phyloP scores from a whole-genome alignment of 2,329 filamentous ascomycete genomes.

The Fusarium sp. region DNA sequence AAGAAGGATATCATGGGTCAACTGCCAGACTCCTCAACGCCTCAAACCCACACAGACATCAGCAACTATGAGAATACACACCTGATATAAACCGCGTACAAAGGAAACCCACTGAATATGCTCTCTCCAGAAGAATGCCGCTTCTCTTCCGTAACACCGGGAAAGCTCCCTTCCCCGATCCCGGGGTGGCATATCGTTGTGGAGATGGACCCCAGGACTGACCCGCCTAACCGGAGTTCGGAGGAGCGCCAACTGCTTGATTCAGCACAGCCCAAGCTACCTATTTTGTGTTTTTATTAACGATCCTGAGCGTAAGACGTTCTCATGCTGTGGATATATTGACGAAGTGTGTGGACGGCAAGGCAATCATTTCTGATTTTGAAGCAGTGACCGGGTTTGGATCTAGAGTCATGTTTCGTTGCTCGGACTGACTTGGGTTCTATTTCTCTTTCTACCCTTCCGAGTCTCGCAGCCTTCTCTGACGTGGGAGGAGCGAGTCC shows the following conservation, averaged over 20 bases:
- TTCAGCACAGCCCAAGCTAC: slow-evolving; percentile 19
- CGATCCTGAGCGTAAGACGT: slow-evolving; percentile 7
- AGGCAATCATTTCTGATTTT: background rate
- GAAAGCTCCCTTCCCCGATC: slow-evolving; percentile 35
- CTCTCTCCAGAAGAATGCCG: slow-evolving; percentile 3
- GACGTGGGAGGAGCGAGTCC: slow-evolving; percentile 9
- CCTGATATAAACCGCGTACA: background rate
- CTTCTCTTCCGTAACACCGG: slow-evolving; percentile 34
- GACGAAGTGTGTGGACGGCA: background rate
- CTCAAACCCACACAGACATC: background rate
- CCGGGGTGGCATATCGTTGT: slow-evolving; percentile 37
- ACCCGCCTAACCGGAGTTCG: slow-evolving; percentile 42
- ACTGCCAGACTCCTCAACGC: background rate
- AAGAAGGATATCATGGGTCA: background rate
- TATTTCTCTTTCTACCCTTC: slow-evolving; percentile 1
- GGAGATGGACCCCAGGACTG: slow-evolving; percentile 28
- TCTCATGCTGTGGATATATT: background rate
- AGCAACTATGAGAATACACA: background rate
- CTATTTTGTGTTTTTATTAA: slow-evolving; percentile 19
- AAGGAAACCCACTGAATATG: background rate
- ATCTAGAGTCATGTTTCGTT: background rate
- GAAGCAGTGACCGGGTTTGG: background rate
- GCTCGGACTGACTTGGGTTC: slow-evolving; percentile 16
- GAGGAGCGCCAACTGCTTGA: slow-evolving; percentile 32
- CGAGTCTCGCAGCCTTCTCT: slow-evolving; percentile 20